Percentiles rank a stretch among this genome's conserved stretches.
Evolutionary conservation across 2,329 filamentous ascomycete genomes (phyloP).

Genomic region (Sporothrix phasma): DNA sequence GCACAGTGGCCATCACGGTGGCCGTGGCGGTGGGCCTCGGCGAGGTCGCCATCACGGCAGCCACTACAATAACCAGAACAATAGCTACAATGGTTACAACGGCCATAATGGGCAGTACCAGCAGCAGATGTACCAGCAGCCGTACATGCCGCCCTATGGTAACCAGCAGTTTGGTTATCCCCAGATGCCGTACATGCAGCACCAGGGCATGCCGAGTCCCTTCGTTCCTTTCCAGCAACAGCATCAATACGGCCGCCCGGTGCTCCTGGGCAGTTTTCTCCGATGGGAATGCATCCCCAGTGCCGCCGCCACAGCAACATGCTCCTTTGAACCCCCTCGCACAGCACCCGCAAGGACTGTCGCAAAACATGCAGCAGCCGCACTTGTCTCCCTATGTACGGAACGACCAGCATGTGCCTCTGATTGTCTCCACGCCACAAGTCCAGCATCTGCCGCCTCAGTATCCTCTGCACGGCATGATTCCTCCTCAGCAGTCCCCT

Average conservation of each 20-base stretch:
- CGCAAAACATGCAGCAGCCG: constrained; percentile 24
- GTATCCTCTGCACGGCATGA: neutral
- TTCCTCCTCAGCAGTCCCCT: constrained; percentile 26
- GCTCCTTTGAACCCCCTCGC: neutral
- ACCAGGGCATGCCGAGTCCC: constrained; percentile 30
- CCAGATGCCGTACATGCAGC: constrained; percentile 49
- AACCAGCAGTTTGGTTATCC: constrained; percentile 36
- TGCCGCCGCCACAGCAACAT: constrained; percentile 23
- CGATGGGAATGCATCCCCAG: constrained; percentile 19
- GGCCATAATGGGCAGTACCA: constrained; percentile 28
- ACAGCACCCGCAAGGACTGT: constrained; percentile 41
- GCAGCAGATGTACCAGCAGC: constrained; percentile 38
- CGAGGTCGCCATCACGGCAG: constrained; percentile 26
- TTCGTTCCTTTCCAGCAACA: constrained; percentile 36
- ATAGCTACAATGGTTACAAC: constrained; percentile 24
- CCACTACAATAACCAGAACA: constrained; percentile 26
- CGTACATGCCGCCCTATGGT: constrained; percentile 42
- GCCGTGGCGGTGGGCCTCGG: constrained; percentile 23
- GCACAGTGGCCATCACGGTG: constrained; percentile 22
- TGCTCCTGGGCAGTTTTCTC: neutral
- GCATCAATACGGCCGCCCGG: constrained; percentile 37
- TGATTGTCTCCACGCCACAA: constrained; percentile 43
- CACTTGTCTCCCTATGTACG: neutral
- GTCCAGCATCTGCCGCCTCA: constrained; percentile 31
- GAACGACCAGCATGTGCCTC: constrained; percentile 23